Base-by-base conservation (phyloP, 257 asterid genomes). In the Galeopsis tetrahit region DNA sequence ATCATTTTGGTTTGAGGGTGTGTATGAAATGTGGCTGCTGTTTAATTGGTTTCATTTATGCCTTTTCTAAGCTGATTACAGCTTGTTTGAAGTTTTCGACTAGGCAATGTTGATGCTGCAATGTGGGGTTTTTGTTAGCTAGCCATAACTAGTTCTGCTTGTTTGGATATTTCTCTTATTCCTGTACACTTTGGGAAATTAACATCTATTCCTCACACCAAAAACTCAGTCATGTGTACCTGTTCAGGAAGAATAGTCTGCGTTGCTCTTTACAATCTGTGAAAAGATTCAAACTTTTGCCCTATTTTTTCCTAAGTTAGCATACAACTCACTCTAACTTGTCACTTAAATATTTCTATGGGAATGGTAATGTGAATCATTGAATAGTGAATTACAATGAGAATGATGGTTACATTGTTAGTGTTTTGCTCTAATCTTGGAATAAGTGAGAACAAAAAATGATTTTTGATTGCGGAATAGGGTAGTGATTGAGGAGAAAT, bases 1-100 rank as follows among this genome's bases (percentile, higher is more conserved):
- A 39, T 70, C 44, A 32, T 74, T 75, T 67, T 67, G 65, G 56
- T 57, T 10, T 52, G n/a, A 32, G 17, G 76, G 59, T 53, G 76
- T 73, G 28, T 42, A 0, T 35, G 11, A 43, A 60, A 10, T 52
- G 59, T 39, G 52, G n/a, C 59, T 10, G 35, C 46, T 66, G 42
- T 10, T 80, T 42, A 48, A 2, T 21, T 51, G 71, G 11, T n/a
- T 34, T 44, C 62, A 17, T 32, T 2, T 63, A 5, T 40, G 35
- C 17, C 35, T 59, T 64, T 28, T 61, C 10, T 31, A 9, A 46
- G 72, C 66, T 70, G 63, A 49, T 70, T 1, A 17, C 15, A 57
- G 40, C 48, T 58, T 7, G 13, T 55, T 42, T 36, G 51, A 46
- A 14, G 35, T 55, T 55, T 55, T 55, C 61, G 61, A 55, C 61